Conservation (phyloP, 2,329 filamentous ascomycete species). For the Arthroderma uncinatum region DNA sequence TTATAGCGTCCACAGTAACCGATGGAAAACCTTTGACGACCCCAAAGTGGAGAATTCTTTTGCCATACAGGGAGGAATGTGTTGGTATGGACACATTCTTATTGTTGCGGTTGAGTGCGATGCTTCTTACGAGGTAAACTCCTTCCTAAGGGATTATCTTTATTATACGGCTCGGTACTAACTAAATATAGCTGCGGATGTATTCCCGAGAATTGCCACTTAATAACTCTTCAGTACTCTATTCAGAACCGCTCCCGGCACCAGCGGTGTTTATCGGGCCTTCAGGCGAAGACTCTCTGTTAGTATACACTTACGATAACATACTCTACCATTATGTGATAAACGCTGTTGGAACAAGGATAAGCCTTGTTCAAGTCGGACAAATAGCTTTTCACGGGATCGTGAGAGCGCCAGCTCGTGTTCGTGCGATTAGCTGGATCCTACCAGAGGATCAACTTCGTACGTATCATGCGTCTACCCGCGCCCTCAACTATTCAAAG, state of each 20-base stretch:
- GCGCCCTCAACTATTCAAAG: conserved; percentile 12
- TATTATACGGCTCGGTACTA: conserved; percentile 9
- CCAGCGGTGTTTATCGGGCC: conserved; percentile 83
- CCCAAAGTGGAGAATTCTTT: conserved; percentile 77
- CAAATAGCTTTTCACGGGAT: conserved; percentile 97
- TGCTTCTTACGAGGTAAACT: conserved; percentile 57
- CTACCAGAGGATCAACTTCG: conserved; percentile 78
- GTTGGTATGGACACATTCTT: conserved; percentile 93
- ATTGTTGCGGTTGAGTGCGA: conserved; percentile 86
- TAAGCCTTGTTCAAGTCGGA: conserved; percentile 81
- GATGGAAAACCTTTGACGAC: conserved; percentile 91
- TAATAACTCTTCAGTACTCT: conserved; percentile 60
- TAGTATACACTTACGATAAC: conserved; percentile 97
- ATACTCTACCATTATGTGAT: conserved; percentile 92
- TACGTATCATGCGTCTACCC: conserved; percentile 27
- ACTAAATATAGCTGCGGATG: conserved; percentile 53
- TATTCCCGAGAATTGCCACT: conserved; percentile 79
- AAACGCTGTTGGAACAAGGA: conserved; percentile 54
- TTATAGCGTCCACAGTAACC: conserved; percentile 85
- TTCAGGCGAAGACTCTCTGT: conserved; percentile 83
- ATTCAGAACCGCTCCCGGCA: conserved; percentile 65
- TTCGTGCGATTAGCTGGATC: conserved; percentile 91
- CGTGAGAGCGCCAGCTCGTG: conserved; percentile 80
- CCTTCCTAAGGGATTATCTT: neutral
- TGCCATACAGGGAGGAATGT: conserved; percentile 88